Percentiles rank a stretch among this genome's conserved stretches.
phyloP scores from a whole-genome alignment of 441 rosid genomes.

The Manihot esculenta region DNA sequence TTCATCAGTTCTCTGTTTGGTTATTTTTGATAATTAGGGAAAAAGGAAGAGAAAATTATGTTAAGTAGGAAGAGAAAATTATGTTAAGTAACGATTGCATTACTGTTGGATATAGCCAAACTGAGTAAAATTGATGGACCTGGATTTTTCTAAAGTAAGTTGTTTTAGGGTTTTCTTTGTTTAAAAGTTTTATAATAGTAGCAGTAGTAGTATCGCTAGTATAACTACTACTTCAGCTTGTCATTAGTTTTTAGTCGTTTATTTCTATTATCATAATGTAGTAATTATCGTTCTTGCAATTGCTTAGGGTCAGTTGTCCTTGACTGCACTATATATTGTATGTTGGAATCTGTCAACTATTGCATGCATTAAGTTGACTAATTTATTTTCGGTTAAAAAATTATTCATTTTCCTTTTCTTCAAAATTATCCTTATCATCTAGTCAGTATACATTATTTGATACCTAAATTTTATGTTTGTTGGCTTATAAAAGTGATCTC shows the following conservation, averaged over 20 bases:
- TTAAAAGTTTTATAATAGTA: too few relatives aligned
- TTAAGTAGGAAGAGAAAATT: too few relatives aligned
- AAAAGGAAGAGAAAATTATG: too few relatives aligned
- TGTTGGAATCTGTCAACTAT: background rate
- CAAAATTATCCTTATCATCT: background rate
- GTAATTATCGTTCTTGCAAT: background rate
- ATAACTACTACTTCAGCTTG: background rate
- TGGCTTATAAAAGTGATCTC: slow-evolving; percentile 1
- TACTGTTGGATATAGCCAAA: background rate
- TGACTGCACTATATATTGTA: background rate
- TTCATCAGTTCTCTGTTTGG: background rate
- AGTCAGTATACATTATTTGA: background rate
- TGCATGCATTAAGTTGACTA: background rate
- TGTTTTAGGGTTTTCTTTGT: background rate
- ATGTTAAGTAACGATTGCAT: background rate
- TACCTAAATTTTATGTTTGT: background rate
- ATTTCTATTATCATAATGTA: background rate
- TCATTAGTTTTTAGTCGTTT: background rate
- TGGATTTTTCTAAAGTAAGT: background rate
- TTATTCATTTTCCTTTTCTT: background rate
- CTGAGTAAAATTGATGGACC: background rate
- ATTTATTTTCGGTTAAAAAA: background rate
- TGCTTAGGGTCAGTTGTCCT: background rate
- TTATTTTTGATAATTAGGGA: background rate
- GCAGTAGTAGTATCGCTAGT: background rate